Evolutionary conservation across 805 yeast genomes (phyloP).

Genomic region (Millerozyma miso): DNA sequence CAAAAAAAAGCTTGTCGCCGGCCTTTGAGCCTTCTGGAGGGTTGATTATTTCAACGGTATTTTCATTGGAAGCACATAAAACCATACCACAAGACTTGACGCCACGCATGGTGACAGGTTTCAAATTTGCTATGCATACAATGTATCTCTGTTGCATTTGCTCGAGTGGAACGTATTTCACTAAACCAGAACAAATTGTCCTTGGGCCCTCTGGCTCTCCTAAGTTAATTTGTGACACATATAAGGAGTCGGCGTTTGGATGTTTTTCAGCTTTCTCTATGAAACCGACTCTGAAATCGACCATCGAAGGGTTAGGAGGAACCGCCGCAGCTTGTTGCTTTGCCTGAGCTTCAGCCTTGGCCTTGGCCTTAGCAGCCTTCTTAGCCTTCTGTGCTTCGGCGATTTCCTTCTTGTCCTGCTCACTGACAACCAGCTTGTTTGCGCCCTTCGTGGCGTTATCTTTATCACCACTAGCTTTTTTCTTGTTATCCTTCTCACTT

Average conservation of each 20-base stretch:
- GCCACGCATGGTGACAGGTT: slow-evolving; percentile 98
- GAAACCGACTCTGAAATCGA: slow-evolving; percentile 93
- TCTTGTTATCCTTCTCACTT: slow-evolving; percentile 15
- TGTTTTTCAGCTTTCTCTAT: slow-evolving; percentile 95
- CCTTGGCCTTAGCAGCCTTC: slow-evolving; percentile 59
- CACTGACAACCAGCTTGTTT: slow-evolving; percentile 20
- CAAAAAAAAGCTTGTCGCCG: slow-evolving; percentile 95
- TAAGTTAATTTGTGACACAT: slow-evolving; percentile 93
- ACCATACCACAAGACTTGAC: slow-evolving; percentile 96
- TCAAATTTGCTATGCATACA: slow-evolving; percentile 89
- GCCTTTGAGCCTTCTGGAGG: slow-evolving; percentile 92
- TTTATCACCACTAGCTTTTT: slow-evolving; percentile 34
- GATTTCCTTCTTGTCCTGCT: slow-evolving; percentile 40
- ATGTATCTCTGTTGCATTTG: slow-evolving; percentile 94
- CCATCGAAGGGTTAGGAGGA: slow-evolving; percentile 75
- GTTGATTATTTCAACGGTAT: slow-evolving; percentile 81
- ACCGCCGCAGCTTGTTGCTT: slow-evolving; percentile 51
- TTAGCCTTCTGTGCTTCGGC: slow-evolving; percentile 63
- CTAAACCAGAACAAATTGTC: slow-evolving; percentile 96
- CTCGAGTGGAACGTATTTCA: slow-evolving; percentile 82
- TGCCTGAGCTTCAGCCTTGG: slow-evolving; percentile 47
- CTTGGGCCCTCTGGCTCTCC: slow-evolving; percentile 98
- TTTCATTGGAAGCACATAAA: slow-evolving; percentile 79
- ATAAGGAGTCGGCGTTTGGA: slow-evolving; percentile 95
- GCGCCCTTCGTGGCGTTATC: slow-evolving; percentile 42